phyloP scores from a whole-genome alignment of 805 yeast genomes.

The Candida quercuum region DNA sequence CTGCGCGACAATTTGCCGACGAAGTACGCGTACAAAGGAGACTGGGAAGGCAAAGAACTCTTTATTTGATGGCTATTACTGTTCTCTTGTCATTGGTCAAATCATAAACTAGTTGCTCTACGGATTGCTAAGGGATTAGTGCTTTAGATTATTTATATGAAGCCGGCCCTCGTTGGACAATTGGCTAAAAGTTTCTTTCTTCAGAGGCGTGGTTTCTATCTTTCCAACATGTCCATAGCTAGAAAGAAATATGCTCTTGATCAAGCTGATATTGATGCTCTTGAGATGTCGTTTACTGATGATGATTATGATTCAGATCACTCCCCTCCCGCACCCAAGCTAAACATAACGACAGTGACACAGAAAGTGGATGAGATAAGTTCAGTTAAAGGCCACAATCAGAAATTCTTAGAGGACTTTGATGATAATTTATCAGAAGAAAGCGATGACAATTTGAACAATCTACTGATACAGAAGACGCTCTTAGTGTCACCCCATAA shows the following conservation, averaged over 20 bases:
- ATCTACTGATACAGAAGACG: background rate
- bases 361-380: background rate
- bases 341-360: too few relatives aligned
- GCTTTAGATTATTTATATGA: too few relatives aligned
- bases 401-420: slow-evolving; percentile 16
- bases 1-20: too few relatives aligned
- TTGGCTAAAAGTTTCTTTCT: too few relatives aligned
- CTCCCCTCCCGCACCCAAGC: background rate
- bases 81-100: too few relatives aligned
- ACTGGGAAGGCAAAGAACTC: background rate
- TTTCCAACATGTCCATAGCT: too few relatives aligned
- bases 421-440: slow-evolving; percentile 2
- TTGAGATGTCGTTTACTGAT: slow-evolving; percentile 15
- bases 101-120: too few relatives aligned
- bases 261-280: slow-evolving; percentile 16
- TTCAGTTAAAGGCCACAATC: slow-evolving; percentile 11
- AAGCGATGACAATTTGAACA: background rate
- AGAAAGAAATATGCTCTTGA: slow-evolving; percentile 5
- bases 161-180: too few relatives aligned
- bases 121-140: too few relatives aligned
- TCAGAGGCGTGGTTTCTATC: too few relatives aligned
- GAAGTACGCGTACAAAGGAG: too few relatives aligned
- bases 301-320: background rate
- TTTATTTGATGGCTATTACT: too few relatives aligned
- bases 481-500: background rate